A percentile compares a stretch with the other conserved stretches of the same genome.
These are phyloP conservation scores for Postia placenta DNA, from an alignment of 768 basidiomycete species.

Conservation along the genomic window DNA sequence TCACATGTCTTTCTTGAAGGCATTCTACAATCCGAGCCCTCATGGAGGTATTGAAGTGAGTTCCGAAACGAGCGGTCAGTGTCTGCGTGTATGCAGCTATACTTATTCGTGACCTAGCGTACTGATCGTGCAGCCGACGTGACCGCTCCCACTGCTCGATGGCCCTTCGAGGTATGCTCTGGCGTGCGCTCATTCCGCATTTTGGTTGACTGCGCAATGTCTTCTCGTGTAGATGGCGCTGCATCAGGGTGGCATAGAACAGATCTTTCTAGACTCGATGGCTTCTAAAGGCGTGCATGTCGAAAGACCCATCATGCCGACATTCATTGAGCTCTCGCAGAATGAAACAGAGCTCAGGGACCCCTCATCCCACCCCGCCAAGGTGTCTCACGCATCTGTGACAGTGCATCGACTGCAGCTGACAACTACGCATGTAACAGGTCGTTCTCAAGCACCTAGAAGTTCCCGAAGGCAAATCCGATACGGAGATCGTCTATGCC, in stretches of 20 bases:
- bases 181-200: not conserved
- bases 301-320: conserved; percentile 43
- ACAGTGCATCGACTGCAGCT: not conserved
- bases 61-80: not conserved
- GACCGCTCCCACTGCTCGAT: conserved; percentile 58
- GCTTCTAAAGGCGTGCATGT: conserved; percentile 39
- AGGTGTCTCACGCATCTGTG: conserved; percentile 15
- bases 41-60: conserved; percentile 58
- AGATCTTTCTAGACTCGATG: conserved; percentile 55
- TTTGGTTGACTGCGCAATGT: not conserved
- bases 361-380: conserved; percentile 28
- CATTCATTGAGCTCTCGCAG: conserved; percentile 39
- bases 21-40: conserved; percentile 68
- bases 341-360: conserved; percentile 37
- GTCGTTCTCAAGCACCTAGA: conserved; percentile 40
- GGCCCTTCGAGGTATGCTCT: conserved; percentile 56
- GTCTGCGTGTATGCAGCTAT: not conserved
- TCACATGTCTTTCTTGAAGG: conserved; percentile 43
- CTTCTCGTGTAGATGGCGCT: conserved; percentile 47
- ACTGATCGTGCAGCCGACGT: conserved; percentile 63
- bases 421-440: conserved; percentile 20
- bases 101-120: conserved; percentile 33
- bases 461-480: conserved; percentile 24
- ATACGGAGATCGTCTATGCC: conserved; percentile 55
- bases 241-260: conserved; percentile 61